Conservation (phyloP, 2,329 filamentous ascomycete genomes). For the Anthostomella pinea region DNA sequence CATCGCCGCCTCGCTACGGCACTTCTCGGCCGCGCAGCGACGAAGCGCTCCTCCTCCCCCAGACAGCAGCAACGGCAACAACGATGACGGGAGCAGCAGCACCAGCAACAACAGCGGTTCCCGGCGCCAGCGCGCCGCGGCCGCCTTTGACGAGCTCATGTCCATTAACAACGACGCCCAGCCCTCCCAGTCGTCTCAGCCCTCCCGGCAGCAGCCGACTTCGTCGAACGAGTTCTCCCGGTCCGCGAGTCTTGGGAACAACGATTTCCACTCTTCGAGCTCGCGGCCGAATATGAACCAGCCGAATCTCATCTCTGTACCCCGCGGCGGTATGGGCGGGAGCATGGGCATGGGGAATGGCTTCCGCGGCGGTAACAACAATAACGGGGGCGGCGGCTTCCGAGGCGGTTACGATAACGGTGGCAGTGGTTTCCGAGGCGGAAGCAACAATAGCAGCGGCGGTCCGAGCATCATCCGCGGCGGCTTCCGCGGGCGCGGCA, state of each 20-base stretch:
- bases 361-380: slow-evolving; percentile 3
- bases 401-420: too few species aligned
- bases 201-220: too few species aligned
- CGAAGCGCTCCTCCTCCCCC: slow-evolving; percentile 11
- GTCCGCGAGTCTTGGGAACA: too few species aligned
- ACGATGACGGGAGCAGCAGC: slow-evolving; percentile 1
- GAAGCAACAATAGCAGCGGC: neutral
- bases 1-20: slow-evolving; percentile 29
- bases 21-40: slow-evolving; percentile 30
- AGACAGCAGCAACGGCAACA: slow-evolving; percentile 4
- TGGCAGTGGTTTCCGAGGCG: slow-evolving; percentile 7
- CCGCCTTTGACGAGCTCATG: slow-evolving; percentile 26
- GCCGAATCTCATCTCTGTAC: too few species aligned
- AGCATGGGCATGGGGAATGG: too few species aligned
- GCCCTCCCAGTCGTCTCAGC: neutral
- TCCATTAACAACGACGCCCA: slow-evolving; percentile 9
- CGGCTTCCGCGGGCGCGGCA: slow-evolving; percentile 21
- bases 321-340: too few species aligned
- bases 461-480: slow-evolving; percentile 19
- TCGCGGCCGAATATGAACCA: too few species aligned
- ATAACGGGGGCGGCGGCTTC: slow-evolving; percentile 22
- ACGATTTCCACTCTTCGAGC: too few species aligned
- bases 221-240: too few species aligned
- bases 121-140: slow-evolving; percentile 22
- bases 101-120: slow-evolving; percentile 7